These are phyloP conservation scores for Globisporangium cylindrosporum DNA, from an alignment of 352 stramenopile genomes.

Conservation along the genomic window DNA sequence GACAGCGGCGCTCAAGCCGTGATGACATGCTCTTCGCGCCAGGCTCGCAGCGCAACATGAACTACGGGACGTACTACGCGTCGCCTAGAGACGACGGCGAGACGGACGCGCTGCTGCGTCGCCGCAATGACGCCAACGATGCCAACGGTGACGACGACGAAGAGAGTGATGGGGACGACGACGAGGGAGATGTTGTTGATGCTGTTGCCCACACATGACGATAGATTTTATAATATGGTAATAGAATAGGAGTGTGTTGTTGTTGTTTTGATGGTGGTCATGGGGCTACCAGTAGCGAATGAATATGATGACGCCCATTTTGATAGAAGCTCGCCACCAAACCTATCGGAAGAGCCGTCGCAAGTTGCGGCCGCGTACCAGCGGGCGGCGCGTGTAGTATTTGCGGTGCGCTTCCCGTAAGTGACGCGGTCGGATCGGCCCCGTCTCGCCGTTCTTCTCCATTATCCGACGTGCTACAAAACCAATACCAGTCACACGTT, in stretches of 20 bases:
- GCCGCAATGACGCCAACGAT: not conserved
- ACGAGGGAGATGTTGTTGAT: conserved; percentile 13
- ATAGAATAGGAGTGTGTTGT: conserved; percentile 20
- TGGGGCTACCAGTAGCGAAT: not conserved
- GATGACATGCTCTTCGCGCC: conserved; percentile 30
- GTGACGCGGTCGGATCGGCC: conserved; percentile 71
- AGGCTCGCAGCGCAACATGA: conserved; percentile 17
- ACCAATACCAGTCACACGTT: not conserved
- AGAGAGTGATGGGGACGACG: conserved; percentile 19
- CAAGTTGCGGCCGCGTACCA: conserved; percentile 57
- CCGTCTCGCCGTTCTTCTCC: conserved; percentile 72
- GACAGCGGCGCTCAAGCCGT: conserved; percentile 28
- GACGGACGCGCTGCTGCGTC: conserved; percentile 7
- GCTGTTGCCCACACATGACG: conserved; percentile 6
- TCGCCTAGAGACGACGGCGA: conserved; percentile 6
- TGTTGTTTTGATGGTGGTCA: conserved; percentile 5
- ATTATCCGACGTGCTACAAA: conserved; percentile 70
- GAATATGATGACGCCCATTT: not conserved
- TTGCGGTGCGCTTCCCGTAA: conserved; percentile 76
- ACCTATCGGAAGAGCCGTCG: conserved; percentile 48
- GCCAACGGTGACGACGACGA: conserved; percentile 25
- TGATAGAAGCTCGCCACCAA: not conserved
- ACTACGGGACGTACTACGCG: conserved; percentile 26
- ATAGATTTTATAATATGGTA: conserved; percentile 22
- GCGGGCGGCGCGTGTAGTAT: conserved; percentile 78